A percentile compares a stretch with the other conserved stretches of the same genome.
Conservation (phyloP, 306 rosid genomes). For the Leucaena leucocephala region DNA sequence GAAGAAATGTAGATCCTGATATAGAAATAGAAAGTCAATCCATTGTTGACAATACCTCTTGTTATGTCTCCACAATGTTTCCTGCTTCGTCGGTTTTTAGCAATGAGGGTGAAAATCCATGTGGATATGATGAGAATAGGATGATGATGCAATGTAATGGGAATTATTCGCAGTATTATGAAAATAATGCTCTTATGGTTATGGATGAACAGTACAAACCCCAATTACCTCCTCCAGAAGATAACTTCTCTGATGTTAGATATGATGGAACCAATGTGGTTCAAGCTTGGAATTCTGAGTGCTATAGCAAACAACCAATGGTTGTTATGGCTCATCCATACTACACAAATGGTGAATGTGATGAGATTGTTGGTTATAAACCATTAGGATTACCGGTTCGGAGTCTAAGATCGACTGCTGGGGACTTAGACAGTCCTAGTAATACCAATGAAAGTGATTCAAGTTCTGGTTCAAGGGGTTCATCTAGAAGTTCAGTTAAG, state of each 20-base stretch:
- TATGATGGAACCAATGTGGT: constrained; percentile 49
- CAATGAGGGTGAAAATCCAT: constrained; percentile 51
- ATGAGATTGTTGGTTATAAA: constrained; percentile 49
- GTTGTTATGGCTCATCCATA: constrained; percentile 67
- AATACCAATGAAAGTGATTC: constrained; percentile 55
- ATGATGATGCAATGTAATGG: constrained; percentile 42
- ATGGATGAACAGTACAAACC: constrained; percentile 58
- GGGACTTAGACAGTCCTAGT: constrained; percentile 42
- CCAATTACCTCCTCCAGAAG: constrained; percentile 38
- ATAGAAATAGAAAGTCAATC: constrained; percentile 47
- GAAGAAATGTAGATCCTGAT: constrained; percentile 51
- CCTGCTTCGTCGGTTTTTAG: constrained; percentile 58
- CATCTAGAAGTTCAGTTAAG: constrained; percentile 43
- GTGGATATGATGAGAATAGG: constrained; percentile 56
- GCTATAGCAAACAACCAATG: constrained; percentile 57
- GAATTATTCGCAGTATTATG: constrained; percentile 47
- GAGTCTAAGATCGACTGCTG: constrained; percentile 59
- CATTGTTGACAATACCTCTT: constrained; percentile 42
- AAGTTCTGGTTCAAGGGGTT: constrained; percentile 60
- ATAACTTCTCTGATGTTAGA: constrained; percentile 38
- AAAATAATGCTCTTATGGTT: constrained; percentile 46
- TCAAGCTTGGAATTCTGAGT: constrained; percentile 79
- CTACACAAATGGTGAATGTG: constrained; percentile 43
- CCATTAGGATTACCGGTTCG: constrained; percentile 85
- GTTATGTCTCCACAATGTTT: constrained; percentile 69